These are phyloP conservation scores for Neopestalotiopsis sp. DNA, from an alignment of 2,329 filamentous ascomycete genomes.

Conservation along the genomic window DNA sequence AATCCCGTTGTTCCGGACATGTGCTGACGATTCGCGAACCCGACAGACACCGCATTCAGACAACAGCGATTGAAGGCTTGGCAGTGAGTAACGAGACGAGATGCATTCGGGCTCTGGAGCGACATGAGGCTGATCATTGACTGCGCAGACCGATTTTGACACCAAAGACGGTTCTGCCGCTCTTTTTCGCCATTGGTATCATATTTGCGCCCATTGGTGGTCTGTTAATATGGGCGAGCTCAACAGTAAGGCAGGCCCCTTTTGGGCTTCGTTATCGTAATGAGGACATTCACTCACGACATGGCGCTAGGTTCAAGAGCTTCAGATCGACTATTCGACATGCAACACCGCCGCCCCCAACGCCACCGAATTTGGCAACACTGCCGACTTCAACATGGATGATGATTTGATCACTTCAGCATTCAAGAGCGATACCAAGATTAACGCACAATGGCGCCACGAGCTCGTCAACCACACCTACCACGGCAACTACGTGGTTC, in stretches of 20 bases:
- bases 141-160: conserved; percentile 84
- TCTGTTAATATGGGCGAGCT: conserved; percentile 83
- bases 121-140: not conserved
- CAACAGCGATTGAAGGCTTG: conserved; percentile 98
- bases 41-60: conserved; percentile 88
- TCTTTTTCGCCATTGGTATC: conserved; percentile 78
- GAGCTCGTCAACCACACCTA: conserved; percentile 44
- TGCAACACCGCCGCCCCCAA: conserved; percentile 66
- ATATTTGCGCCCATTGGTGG: conserved; percentile 95
- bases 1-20: not conserved
- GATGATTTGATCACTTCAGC: conserved; percentile 64
- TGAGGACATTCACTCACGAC: conserved; percentile 23
- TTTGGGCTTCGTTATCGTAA: not conserved
- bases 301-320: conserved; percentile 77
- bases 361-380: conserved; percentile 1
- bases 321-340: conserved; percentile 87
- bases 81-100: conserved; percentile 71
- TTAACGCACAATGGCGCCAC: conserved; percentile 44
- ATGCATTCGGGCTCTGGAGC: conserved; percentile 19
- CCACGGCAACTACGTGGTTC: conserved; percentile 34
- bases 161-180: conserved; percentile 72
- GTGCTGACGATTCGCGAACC: conserved; percentile 7
- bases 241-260: conserved; percentile 62
- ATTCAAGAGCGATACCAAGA: conserved; percentile 65
- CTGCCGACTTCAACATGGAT: conserved; percentile 54